These are phyloP conservation scores for Macrocybe gigantea DNA, from an alignment of 768 basidiomycete species.

Conservation along the genomic window DNA sequence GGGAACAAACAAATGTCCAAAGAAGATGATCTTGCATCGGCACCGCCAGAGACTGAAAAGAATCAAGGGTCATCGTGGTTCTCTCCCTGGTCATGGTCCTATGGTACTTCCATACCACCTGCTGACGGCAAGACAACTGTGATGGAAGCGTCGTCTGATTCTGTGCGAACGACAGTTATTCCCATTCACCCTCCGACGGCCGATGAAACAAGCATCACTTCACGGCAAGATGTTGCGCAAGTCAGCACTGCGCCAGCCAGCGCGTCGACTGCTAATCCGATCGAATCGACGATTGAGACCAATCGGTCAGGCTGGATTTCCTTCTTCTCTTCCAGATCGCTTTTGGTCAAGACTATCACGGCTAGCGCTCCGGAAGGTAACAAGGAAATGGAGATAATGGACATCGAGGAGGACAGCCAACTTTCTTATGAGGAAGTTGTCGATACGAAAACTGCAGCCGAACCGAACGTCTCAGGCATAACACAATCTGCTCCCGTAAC, in stretches of 20 bases:
- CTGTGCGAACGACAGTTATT: too few relatives aligned
- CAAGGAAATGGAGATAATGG: constrained; percentile 74
- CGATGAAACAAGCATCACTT: background rate
- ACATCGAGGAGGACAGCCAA: constrained; percentile 52
- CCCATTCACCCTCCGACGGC: background rate
- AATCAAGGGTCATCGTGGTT: background rate
- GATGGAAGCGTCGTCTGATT: background rate
- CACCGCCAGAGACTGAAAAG: too few relatives aligned
- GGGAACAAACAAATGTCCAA: background rate
- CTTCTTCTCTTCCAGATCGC: constrained; percentile 37
- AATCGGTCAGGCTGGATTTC: constrained; percentile 52
- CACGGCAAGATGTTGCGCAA: background rate
- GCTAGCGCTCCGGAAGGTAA: constrained; percentile 16
- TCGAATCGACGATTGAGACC: constrained; percentile 42
- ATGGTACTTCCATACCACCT: too few relatives aligned
- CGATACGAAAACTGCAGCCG: background rate
- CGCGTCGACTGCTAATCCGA: constrained; percentile 35
- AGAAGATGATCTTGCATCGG: too few relatives aligned
- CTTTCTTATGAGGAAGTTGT: background rate
- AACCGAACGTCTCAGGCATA: background rate
- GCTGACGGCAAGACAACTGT: background rate
- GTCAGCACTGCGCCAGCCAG: constrained; percentile 11
- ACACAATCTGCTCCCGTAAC: background rate
- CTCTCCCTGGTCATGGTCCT: background rate
- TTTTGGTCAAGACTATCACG: constrained; percentile 49